Conservation (phyloP, 345 rosid species). For the Reutealis trisperma region DNA sequence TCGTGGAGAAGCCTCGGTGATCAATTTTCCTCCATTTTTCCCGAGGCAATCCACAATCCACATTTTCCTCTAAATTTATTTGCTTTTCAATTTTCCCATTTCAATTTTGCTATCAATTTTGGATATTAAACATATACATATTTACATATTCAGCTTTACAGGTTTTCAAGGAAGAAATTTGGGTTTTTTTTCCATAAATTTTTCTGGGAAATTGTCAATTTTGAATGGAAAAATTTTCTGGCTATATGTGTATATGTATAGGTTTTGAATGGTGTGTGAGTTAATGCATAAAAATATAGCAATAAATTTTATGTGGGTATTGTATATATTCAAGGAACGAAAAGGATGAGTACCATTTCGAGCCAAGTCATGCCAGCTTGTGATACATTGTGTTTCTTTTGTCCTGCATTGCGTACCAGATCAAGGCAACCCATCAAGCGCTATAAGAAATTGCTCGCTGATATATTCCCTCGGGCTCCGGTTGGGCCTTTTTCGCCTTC, state of each 20-base stretch:
- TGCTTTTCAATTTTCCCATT: background rate
- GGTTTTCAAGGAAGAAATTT: background rate
- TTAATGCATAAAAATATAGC: background rate
- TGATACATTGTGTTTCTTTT: conserved; percentile 59
- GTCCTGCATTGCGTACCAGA: conserved; percentile 62
- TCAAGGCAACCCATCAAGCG: conserved; percentile 77
- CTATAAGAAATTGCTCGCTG: conserved; percentile 66
- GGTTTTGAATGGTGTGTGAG: background rate
- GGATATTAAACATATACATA: background rate
- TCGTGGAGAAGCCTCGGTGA: conserved; percentile 16
- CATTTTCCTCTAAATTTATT: background rate
- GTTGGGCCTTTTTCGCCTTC: conserved; percentile 24
- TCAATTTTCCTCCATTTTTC: background rate
- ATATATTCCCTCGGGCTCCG: conserved; percentile 60
- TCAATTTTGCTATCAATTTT: background rate
- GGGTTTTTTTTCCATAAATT: too few relatives aligned
- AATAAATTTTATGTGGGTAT: background rate
- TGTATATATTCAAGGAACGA: background rate
- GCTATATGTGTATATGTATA: background rate
- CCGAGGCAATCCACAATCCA: conserved; percentile 16
- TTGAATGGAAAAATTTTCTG: background rate
- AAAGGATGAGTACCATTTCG: conserved; percentile 44
- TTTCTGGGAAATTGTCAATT: background rate
- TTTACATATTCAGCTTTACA: background rate
- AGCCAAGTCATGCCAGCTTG: conserved; percentile 53